A percentile compares a stretch with the other conserved stretches of the same genome.
Conservation (phyloP, 371 early-diverging fungal species). For the Lichtheimia hyalospora region DNA sequence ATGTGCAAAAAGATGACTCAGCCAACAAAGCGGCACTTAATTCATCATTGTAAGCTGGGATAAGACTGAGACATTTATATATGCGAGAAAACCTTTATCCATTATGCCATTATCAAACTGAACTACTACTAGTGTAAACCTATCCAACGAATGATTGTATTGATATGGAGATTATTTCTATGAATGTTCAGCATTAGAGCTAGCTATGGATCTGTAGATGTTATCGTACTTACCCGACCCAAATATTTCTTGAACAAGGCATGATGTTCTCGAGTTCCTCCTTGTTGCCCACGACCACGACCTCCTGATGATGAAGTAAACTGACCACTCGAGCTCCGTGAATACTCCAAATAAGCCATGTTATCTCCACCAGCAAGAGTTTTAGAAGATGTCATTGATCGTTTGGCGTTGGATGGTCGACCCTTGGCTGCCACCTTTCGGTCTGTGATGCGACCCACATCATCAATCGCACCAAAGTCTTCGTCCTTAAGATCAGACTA, state of each 20-base stretch:
- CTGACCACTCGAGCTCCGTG: slow-evolving; percentile 40
- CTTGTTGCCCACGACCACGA: slow-evolving; percentile 37
- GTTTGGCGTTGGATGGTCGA: slow-evolving; percentile 29
- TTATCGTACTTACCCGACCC: slow-evolving; percentile 23
- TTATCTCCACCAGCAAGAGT: slow-evolving; percentile 89
- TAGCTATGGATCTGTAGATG: too few relatives aligned
- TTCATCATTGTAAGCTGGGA: too few relatives aligned
- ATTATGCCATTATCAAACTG: too few relatives aligned
- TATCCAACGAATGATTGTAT: too few relatives aligned
- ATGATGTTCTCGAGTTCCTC: slow-evolving; percentile 60
- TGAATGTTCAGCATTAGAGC: too few relatives aligned
- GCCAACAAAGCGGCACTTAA: too few relatives aligned
- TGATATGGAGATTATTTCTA: too few relatives aligned
- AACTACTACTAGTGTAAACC: too few relatives aligned
- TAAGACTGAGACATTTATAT: too few relatives aligned
- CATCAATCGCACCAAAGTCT: slow-evolving; percentile 37
- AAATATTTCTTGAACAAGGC: slow-evolving; percentile 70
- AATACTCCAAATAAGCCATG: slow-evolving; percentile 93
- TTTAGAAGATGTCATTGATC: slow-evolving; percentile 68
- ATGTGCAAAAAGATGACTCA: too few relatives aligned
- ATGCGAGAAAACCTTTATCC: too few relatives aligned
- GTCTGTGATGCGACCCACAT: slow-evolving; percentile 47
- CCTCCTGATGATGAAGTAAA: slow-evolving; percentile 20
- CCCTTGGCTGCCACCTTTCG: slow-evolving; percentile 42
- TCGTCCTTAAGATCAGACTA: slow-evolving; percentile 68